Evolutionary conservation across 2,329 filamentous ascomycete species (phyloP), one percentile per base, ranked within the genome.

Genomic region (Atkinsonella texensis): DNA sequence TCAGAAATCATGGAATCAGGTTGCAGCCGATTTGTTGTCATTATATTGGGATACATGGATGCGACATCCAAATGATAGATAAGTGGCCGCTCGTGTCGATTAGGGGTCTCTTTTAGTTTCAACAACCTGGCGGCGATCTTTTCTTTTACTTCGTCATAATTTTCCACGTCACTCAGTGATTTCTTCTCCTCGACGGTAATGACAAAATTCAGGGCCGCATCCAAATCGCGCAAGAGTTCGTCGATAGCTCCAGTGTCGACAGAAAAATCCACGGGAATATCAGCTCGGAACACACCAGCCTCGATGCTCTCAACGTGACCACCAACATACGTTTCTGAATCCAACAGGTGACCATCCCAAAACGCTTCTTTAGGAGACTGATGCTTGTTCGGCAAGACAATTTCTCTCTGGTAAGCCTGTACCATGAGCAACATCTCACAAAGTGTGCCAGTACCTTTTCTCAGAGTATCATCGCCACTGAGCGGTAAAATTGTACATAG

Each of bases 381-480:
- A 64, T 98, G 91, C 68, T 98, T 98, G 70, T 98, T 98, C 0
- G 93, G 93, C 33, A 98, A 72, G 4, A 97, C 83, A 58, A 98
- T 98, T 52, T 85, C 83, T 62, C 91, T 85, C 61, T 94, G 76
- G 62, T 95, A 98, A 15, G 93, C 93, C 70, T 98, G 88, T 45
- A 98, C 93, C 93, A 98, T 98, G 62, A 98, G 77, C 65, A 98
- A 73, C 93, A 98, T 98, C 71, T 98, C 93, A 67, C 93, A 98
- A n/a, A 98, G 79, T 0, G 93, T 98, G 67, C 93, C 93, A 0
- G 93, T 98, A 65, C 93, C 93, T 68, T 98, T 98, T 58, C 93
- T 81, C 60, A 97, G 68, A 1, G 90, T 88, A 63, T 97, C 93
- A 62, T 98, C 91, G 35, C 90, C 89, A 44, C 88, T 89, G 1